Evolutionary conservation across 139 green algal species (phyloP), one percentile per base, ranked within the genome.

Genomic region (Edaphochlamys debaryana): DNA sequence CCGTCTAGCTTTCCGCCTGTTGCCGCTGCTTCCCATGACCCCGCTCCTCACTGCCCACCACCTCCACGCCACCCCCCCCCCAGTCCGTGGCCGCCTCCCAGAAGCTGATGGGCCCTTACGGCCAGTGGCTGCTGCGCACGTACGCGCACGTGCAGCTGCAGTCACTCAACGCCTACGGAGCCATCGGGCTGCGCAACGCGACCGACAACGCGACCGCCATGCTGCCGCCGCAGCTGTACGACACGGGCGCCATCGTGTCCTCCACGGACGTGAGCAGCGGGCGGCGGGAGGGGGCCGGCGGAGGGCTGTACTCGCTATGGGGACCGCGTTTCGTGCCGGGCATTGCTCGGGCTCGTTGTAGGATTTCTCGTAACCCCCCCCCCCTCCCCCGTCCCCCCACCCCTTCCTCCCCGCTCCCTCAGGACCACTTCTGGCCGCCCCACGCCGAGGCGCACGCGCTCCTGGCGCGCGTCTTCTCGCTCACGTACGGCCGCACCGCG

Each of bases 401-500:
- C n/a, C n/a, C n/a, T n/a, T n/a, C 23, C 22, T 63, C 17, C 41
- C 15, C 20, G 7, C 36, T 11, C 38, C n/a, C 41, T 1, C 63
- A 82, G 66, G 78, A 84, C 66, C 78, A 84, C 78, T 87, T 82
- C 54, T 87, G 82, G 82, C 72, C 67, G 23, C 60, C 77, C 2
- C 82, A 87, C 72, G 82, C 82, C 9, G 60, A 80, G 37, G 82
- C 82, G 4, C 45, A 80, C n/a, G 82, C 82, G 25, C 66, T 87
- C 37, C 45, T 87, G 48, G 82, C 82, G 20, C 72, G 62, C 54
- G 30, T 79, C 37, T 72, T 70, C 34, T 17, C 45, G 30, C 63
- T 87, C 42, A 17, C n/a, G 2, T 56, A 2, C 23, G 22, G 34
- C 30, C 62, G 62, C 42, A 82, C 36, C 76, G 42, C 45, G 8